Base-by-base conservation (phyloP, 75 land plant genomes). In the Pinus albicaulis region DNA sequence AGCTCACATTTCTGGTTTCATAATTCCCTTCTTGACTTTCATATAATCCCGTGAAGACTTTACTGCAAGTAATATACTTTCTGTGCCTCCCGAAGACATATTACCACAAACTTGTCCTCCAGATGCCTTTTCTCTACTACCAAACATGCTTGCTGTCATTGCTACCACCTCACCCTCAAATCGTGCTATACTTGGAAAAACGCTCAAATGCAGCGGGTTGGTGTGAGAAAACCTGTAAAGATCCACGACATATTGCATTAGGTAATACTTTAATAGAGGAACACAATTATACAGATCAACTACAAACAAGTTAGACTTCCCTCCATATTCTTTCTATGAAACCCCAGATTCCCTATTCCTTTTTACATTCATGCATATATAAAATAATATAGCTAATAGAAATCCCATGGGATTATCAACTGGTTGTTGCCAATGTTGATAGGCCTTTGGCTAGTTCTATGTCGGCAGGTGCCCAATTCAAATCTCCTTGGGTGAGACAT, bases 1-100 rank as follows among this genome's bases (percentile, higher is more conserved):
- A 1, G 59, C 92, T 81, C 60, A 97, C 99, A 97, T 95, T 85
- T 97, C 99, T 59, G 99, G 99, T 24, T 79, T 91, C 71, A 78
- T 83, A 23, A 97, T 95, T 36, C 98, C 99, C 76, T 83, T 95
- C 59, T 86, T 89, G 10, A 79, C 73, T 81, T 80, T 90, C 99
- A 97, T 94, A 68, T 90, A 97, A 84, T 97, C 99, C 20, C 98
- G 95, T 71, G 95, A 88, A 68, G 99, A 72, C 77, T 97, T 97
- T 23, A 97, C 88, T 81, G 99, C 99, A 78, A 97, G 85, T 41
- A 97, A 78, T 76, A 97, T 97, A 73, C 98, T 97, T 79, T 95
- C 99, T 59, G 99, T 97, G 63, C 99, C 99, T 64, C 99, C 99
- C 23, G 99, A 97, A 36, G 98, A 89, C 99, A 97, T 97, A 76